Evolutionary conservation across 2,329 filamentous ascomycete genomes (phyloP).

Genomic region (Fulvia fulva): DNA sequence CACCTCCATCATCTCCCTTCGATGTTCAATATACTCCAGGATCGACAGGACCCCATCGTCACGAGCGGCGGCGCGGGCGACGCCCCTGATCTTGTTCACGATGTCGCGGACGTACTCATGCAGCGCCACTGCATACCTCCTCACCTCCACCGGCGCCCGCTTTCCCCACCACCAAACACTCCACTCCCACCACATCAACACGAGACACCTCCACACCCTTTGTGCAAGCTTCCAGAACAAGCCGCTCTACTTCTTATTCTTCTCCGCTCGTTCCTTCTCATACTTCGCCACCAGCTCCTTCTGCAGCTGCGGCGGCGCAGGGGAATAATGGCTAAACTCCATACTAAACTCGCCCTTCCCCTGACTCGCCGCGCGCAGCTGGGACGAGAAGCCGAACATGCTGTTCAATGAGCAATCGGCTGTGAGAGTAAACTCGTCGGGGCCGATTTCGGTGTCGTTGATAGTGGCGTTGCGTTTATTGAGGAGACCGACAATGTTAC

Average conservation of each 20-base stretch:
- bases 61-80: not conserved
- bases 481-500: constrained; percentile 86
- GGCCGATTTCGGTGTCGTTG: constrained; percentile 88
- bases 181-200: not conserved
- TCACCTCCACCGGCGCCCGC: not conserved
- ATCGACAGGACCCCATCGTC: no score
- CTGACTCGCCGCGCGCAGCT: constrained; percentile 88
- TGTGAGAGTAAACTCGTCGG: constrained; percentile 87
- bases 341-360: constrained; percentile 98
- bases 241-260: constrained; percentile 53
- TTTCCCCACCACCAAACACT: not conserved
- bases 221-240: not conserved
- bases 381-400: constrained; percentile 96
- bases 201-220: not conserved
- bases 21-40: no score
- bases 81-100: not conserved
- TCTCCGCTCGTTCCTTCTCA: constrained; percentile 62
- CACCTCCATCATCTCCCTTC: not conserved
- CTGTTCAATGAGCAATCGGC: constrained; percentile 91
- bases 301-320: constrained; percentile 85
- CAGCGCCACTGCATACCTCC: not conserved
- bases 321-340: constrained; percentile 96
- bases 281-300: constrained; percentile 66
- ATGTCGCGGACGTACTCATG: not conserved
- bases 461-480: constrained; percentile 97